Conservation (phyloP, 108 stramenopile genomes). For the Thalassiosira profunda region DNA sequence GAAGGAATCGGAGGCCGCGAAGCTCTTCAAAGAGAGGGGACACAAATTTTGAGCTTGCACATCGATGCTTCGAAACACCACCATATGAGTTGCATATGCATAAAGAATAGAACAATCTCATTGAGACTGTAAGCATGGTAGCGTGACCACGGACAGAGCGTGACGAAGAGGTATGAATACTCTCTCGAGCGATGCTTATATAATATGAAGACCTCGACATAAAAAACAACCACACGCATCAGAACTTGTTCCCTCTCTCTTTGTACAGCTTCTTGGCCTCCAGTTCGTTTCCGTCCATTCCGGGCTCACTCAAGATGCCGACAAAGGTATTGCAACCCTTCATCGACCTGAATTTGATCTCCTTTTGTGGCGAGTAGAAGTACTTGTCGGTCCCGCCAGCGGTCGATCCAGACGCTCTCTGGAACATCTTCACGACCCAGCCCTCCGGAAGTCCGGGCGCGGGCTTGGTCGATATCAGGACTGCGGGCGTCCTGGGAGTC, state of each 20-base stretch:
- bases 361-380: slow-evolving; percentile 12
- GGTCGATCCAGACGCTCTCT: slow-evolving; percentile 3
- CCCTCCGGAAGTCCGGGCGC: background rate
- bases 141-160: too few relatives aligned
- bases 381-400: slow-evolving; percentile 18
- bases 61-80: too few relatives aligned
- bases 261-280: slow-evolving; percentile 15
- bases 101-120: too few relatives aligned
- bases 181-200: too few relatives aligned
- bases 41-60: too few relatives aligned
- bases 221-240: too few relatives aligned
- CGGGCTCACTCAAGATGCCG: slow-evolving; percentile 10
- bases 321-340: slow-evolving; percentile 8
- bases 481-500: background rate
- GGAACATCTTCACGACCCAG: slow-evolving; percentile 25
- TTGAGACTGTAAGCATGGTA: too few relatives aligned
- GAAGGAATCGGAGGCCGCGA: slow-evolving; percentile 10
- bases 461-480: background rate
- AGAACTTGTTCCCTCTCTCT: slow-evolving; percentile 10
- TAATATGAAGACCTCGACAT: too few relatives aligned
- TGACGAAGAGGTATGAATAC: too few relatives aligned
- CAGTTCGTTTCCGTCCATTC: slow-evolving; percentile 15
- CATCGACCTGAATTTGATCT: slow-evolving; percentile 29
- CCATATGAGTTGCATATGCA: too few relatives aligned
- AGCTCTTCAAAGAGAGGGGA: slow-evolving; percentile 18